Evolutionary conservation across 1,284 basidiomycete species (phyloP).

Genomic region (Tylopilus sp.): DNA sequence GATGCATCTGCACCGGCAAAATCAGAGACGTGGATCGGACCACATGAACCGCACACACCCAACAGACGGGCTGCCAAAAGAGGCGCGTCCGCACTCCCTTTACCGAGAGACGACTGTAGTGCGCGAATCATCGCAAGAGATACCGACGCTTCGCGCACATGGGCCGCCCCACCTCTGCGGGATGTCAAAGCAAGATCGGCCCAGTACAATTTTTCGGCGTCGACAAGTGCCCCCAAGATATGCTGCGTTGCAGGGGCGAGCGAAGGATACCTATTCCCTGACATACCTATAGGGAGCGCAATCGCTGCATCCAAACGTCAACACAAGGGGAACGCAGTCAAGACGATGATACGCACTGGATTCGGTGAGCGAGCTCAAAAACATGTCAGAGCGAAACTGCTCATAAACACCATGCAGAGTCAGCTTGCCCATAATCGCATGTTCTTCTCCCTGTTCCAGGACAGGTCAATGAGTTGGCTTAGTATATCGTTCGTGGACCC

Average conservation of each 20-base stretch:
- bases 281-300: conserved; percentile 78
- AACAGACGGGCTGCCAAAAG: conserved; percentile 59
- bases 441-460: conserved; percentile 60
- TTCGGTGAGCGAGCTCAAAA: conserved; percentile 81
- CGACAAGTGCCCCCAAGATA: conserved; percentile 57
- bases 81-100: conserved; percentile 47
- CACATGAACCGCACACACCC: conserved; percentile 42
- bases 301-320: conserved; percentile 52
- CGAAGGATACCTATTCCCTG: conserved; percentile 41
- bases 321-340: background rate
- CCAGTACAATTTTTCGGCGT: conserved; percentile 70
- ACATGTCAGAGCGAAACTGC: conserved; percentile 79
- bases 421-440: conserved; percentile 68
- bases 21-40: background rate
- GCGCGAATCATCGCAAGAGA: conserved; percentile 69
- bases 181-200: conserved; percentile 57
- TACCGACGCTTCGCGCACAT: conserved; percentile 69
- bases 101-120: conserved; percentile 77
- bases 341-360: conserved; percentile 56
- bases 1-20: conserved; percentile 50
- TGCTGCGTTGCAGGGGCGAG: conserved; percentile 51
- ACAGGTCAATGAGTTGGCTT: background rate
- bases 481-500: conserved; percentile 3
- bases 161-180: conserved; percentile 58
- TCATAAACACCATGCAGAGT: conserved; percentile 72